Conservation (phyloP, 371 early-diverging fungal genomes). For the Ecytonucleospora hepatopenaei region DNA sequence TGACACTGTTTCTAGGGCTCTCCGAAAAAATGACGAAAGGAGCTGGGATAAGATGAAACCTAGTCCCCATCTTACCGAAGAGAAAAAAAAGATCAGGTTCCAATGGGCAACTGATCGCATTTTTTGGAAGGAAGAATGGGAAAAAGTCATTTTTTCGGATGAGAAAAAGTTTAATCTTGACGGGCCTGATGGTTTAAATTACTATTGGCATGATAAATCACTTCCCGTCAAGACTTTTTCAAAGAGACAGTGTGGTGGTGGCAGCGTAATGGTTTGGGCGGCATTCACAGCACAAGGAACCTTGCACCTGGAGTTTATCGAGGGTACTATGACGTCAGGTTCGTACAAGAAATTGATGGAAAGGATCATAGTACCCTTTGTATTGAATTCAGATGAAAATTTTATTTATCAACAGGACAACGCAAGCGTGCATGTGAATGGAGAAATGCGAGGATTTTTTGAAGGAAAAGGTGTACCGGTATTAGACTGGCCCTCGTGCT, state of each 20-base stretch:
- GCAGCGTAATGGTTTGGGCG: neutral
- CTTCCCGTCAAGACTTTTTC: neutral
- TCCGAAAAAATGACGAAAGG: neutral
- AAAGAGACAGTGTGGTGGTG: neutral
- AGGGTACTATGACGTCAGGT: neutral
- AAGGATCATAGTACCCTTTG: neutral
- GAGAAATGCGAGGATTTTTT: constrained; percentile 6
- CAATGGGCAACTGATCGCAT: neutral
- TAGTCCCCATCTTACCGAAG: neutral
- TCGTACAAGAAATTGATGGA: neutral
- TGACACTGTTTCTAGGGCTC: neutral
- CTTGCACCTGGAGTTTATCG: neutral
- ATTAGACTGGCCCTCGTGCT: constrained; percentile 13
- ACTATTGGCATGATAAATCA: neutral
- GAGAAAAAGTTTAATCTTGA: neutral
- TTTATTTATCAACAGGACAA: constrained; percentile 27
- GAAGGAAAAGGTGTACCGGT: constrained; percentile 7
- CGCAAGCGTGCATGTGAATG: constrained; percentile 22
- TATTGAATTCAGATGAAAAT: neutral
- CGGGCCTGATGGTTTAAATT: neutral
- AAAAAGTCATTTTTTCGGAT: neutral
- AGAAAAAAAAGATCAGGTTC: neutral
- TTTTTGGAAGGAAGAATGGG: neutral
- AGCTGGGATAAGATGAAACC: neutral
- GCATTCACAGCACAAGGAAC: neutral